Conservation (phyloP, 1,139 yeast genomes). For the Candida sojae region DNA sequence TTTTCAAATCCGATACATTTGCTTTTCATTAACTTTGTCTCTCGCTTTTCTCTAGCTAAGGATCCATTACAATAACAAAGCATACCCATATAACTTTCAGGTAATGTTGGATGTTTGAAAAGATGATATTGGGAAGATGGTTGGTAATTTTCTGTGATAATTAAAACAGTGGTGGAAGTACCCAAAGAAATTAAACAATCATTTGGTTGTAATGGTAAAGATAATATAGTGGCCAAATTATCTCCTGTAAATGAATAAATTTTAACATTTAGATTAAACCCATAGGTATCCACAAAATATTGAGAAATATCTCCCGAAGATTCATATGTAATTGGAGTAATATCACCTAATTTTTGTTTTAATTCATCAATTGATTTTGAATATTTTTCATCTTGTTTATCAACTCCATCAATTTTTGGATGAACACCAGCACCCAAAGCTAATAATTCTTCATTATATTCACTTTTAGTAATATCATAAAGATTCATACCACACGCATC, state of each 20-base stretch:
- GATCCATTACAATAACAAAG: constrained; percentile 92
- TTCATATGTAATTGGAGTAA: constrained; percentile 48
- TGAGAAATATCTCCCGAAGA: constrained; percentile 47
- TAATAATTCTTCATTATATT: constrained; percentile 55
- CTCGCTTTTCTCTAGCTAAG: constrained; percentile 78
- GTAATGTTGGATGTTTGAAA: constrained; percentile 83
- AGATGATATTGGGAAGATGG: constrained; percentile 85
- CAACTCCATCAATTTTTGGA: constrained; percentile 32
- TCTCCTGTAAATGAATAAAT: constrained; percentile 84
- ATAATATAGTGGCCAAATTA: constrained; percentile 83
- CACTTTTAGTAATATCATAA: constrained; percentile 60
- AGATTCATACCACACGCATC: constrained; percentile 94
- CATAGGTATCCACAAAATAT: constrained; percentile 68
- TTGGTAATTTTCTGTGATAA: constrained; percentile 74
- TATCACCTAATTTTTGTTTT: constrained; percentile 50
- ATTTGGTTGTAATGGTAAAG: constrained; percentile 73
- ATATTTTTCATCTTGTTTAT: constrained; percentile 20
- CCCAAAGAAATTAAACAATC: constrained; percentile 85
- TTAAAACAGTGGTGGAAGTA: constrained; percentile 83
- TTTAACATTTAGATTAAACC: constrained; percentile 53
- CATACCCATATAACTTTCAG: constrained; percentile 88
- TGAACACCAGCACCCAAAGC: constrained; percentile 56
- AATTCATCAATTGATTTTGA: constrained; percentile 39
- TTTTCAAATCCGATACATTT: constrained; percentile 26
- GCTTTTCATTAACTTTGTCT: constrained; percentile 58